A percentile compares a stretch with the other conserved stretches of the same genome.
Conservation (phyloP, 495 filamentous ascomycete genomes). For the Aspergillus wentii region DNA sequence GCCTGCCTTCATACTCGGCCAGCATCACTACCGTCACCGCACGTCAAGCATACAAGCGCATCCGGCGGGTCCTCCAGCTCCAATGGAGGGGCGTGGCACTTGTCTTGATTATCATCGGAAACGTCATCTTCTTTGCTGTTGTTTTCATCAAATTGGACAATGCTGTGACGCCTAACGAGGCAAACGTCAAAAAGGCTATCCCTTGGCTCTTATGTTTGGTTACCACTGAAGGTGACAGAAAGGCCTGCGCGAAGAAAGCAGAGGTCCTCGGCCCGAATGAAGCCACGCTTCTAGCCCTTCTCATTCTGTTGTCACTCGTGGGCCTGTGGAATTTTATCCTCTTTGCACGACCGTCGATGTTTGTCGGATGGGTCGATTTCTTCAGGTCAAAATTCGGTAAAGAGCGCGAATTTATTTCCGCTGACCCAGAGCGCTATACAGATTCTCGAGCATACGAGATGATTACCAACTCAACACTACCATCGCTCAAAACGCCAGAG, state of each 20-base stretch:
- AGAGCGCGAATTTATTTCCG: constrained; percentile 74
- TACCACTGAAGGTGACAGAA: constrained; percentile 53
- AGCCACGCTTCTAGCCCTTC: constrained; percentile 71
- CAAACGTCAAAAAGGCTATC: constrained; percentile 47
- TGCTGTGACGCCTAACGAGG: constrained; percentile 49
- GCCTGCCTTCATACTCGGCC: constrained; percentile 69
- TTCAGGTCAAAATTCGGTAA: constrained; percentile 42
- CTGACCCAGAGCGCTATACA: constrained; percentile 64
- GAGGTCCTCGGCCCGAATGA: constrained; percentile 52
- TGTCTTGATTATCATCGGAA: constrained; percentile 78
- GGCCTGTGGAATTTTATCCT: constrained; percentile 82
- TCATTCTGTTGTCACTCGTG: constrained; percentile 77
- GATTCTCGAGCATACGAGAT: constrained; percentile 79
- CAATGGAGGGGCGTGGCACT: constrained; percentile 92
- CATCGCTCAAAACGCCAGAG: constrained; percentile 37
- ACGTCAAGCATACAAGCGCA: constrained; percentile 79
- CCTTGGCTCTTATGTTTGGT: constrained; percentile 74
- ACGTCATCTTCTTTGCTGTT: constrained; percentile 87
- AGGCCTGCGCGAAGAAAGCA: constrained; percentile 57
- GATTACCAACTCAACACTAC: constrained; percentile 46
- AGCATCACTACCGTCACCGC: constrained; percentile 82
- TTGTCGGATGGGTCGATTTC: constrained; percentile 75
- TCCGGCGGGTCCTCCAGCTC: constrained; percentile 79
- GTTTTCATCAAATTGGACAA: constrained; percentile 84
- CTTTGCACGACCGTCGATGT: constrained; percentile 75